Base-by-base conservation (phyloP, 2,329 filamentous ascomycete species). In the Bimuria novae-zelandiae region DNA sequence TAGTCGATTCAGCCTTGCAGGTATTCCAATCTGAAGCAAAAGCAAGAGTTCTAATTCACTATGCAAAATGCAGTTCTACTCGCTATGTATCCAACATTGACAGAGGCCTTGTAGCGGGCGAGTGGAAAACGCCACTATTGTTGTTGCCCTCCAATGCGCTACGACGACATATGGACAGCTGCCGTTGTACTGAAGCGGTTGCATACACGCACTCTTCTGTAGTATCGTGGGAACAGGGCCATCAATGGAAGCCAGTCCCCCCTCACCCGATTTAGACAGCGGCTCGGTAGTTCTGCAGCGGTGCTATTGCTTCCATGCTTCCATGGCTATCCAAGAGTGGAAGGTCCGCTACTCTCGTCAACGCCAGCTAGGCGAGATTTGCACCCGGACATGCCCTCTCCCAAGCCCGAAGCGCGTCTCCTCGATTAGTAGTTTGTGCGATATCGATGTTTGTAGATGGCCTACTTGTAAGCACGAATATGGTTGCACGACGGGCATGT, bases 1-100 rank as follows among this genome's bases (percentile, higher is more conserved):
- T 58, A 63, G 60, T 62, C 53, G 55, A 62, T 57, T 58, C 39
- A 56, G 66, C 64, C 60, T 64, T 58, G 62, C 57, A 64, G 63
- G 58, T 62, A 60, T 60, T 63, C 60, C 62, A 62, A 64, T 57
- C 65, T 50, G 61, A 64, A 50, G 56, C 53, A 61, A 58, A 64
- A 64, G 57, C 55, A 47, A 37, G 43, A 55, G 59, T 63, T 57
- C 54, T 59, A 58, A 62, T 55, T 52, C 46, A 53, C 49, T 51
- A 45, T 49, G 51, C 32, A 27, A 25, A 40, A 27, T 51, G 22
- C 30, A 21, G 33, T 41, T 40, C 42, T 44, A 30, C 25, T 17
- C 44, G 14, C 21, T 25, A 2, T 14, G 11, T 14, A 4, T 14
- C 7, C n/a, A 14, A 5, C 30, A 14, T 4, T 17, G 4, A 35